These are phyloP conservation scores for Aspergillus flavus DNA, from an alignment of 2,329 filamentous ascomycete genomes.

Conservation along the genomic window DNA sequence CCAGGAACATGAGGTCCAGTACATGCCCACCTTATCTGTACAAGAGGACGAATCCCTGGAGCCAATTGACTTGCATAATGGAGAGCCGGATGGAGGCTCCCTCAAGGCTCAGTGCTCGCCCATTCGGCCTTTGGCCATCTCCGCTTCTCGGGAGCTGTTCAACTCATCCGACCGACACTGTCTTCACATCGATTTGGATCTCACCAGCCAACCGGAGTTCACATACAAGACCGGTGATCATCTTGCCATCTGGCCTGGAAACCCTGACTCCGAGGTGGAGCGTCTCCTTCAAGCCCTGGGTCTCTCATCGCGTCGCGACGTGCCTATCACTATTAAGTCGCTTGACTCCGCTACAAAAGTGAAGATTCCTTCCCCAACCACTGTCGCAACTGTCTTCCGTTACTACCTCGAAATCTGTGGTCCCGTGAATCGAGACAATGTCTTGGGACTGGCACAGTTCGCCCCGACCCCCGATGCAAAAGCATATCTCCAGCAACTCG, in stretches of 20 bases:
- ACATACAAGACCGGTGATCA: conserved; percentile 94
- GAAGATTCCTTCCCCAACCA: conserved; percentile 87
- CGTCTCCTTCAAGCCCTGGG: conserved; percentile 74
- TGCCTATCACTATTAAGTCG: conserved; percentile 57
- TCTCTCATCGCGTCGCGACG: conserved; percentile 46
- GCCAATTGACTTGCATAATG: conserved; percentile 79
- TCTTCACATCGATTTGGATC: conserved; percentile 85
- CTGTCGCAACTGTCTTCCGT: conserved; percentile 79
- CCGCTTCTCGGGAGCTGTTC: conserved; percentile 79
- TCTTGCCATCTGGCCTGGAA: conserved; percentile 89
- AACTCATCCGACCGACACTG: conserved; percentile 79
- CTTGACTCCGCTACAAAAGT: conserved; percentile 72
- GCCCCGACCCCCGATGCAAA: conserved; percentile 77
- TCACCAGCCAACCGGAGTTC: conserved; percentile 74
- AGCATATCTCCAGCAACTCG: conserved; percentile 78
- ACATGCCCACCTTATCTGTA: conserved; percentile 81
- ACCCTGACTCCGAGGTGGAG: conserved; percentile 82
- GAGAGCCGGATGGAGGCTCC: conserved; percentile 81
- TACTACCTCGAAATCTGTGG: conserved; percentile 94
- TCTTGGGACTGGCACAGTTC: conserved; percentile 79
- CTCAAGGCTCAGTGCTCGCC: conserved; percentile 66
- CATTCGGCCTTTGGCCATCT: conserved; percentile 85
- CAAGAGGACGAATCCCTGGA: conserved; percentile 70
- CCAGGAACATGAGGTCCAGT: conserved; percentile 85
- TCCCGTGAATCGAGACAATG: conserved; percentile 87